A percentile compares a stretch with the other conserved stretches of the same genome.
phyloP scores from a whole-genome alignment of 139 green algal genomes.

The Chlorella vulgaris region DNA sequence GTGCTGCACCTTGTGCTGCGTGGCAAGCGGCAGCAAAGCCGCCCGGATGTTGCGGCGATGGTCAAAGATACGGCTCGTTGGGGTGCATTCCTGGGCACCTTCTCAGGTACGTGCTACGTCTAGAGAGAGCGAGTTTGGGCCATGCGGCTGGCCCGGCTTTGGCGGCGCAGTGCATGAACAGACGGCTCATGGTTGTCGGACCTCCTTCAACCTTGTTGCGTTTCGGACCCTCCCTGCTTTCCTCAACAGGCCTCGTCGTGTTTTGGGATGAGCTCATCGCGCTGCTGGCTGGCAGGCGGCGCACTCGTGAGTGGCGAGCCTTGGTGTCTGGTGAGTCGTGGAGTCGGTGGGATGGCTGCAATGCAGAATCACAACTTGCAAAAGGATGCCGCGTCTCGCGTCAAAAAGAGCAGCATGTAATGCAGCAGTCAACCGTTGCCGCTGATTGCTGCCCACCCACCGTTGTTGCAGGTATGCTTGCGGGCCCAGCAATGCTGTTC shows the following conservation, averaged over 20 bases:
- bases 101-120: no score
- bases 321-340: not conserved
- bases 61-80: slow-evolving; percentile 70
- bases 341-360: not conserved
- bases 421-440: no score
- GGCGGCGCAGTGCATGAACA: no score
- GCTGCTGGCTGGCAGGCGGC: slow-evolving; percentile 58
- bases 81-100: slow-evolving; percentile 68
- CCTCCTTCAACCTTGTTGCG: no score
- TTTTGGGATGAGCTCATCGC: slow-evolving; percentile 79
- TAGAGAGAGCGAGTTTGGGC: no score
- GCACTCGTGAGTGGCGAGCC: slow-evolving; percentile 7
- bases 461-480: slow-evolving; percentile 76
- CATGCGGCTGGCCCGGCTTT: no score
- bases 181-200: no score
- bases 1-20: slow-evolving; percentile 32
- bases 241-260: slow-evolving; percentile 68
- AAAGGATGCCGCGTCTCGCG: no score
- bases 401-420: no score
- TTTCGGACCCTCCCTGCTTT: no score
- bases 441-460: no score
- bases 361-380: not conserved
- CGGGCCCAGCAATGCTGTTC: slow-evolving; percentile 85
- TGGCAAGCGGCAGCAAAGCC: not conserved
- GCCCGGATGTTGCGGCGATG: slow-evolving; percentile 27